Base-by-base conservation (phyloP, 306 rosid genomes). In the Vigna hirtella region DNA sequence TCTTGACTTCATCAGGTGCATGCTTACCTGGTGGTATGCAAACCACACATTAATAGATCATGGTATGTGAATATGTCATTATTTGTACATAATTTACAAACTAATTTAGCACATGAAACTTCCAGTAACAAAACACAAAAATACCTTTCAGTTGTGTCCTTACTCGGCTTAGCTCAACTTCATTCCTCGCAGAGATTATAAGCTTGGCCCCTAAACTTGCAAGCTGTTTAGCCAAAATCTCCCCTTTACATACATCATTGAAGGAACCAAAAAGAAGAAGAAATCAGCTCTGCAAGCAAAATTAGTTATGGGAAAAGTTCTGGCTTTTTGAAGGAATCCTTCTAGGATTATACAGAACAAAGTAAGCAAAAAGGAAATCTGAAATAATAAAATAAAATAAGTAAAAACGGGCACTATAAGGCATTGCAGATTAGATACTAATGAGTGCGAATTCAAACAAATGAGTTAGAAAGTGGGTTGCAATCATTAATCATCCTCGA, bases 141-240 rank as follows among this genome's bases (percentile, higher is more conserved):
- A 34, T 34, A 95, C 98, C 97, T 79, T 88, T 83, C 73, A 92
- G 92, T 80, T 90, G 85, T 32, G 76, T 63, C 88, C 81, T 89
- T 70, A 92, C 98, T 80, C 81, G 88, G 87, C 87, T 90, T 78
- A 95, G 81, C 62, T 91, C 97, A 63, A 86, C 90, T 87, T 92
- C 97, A 83, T 89, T 89, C 72, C 97, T 90, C 2, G 98, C 98
- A 58, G 98, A 92, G 79, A 95, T 75, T 68, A 95, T 91, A 61
- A 95, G 93, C 88, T 91, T 92, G 51, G 98, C 98, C 53, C 98
- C 98, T 80, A 95, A 86, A 72, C 82, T 87, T 50, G 97, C 91
- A 81, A 95, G 88, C 79, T 95, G 98, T 72, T 89, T 91, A 61
- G 97, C 97, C 79, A 95, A 90, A 83, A 92, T 64, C 86, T 92